Conservation (phyloP, 176 grass and related monocot genomes). For the Aegilops speltoides region DNA sequence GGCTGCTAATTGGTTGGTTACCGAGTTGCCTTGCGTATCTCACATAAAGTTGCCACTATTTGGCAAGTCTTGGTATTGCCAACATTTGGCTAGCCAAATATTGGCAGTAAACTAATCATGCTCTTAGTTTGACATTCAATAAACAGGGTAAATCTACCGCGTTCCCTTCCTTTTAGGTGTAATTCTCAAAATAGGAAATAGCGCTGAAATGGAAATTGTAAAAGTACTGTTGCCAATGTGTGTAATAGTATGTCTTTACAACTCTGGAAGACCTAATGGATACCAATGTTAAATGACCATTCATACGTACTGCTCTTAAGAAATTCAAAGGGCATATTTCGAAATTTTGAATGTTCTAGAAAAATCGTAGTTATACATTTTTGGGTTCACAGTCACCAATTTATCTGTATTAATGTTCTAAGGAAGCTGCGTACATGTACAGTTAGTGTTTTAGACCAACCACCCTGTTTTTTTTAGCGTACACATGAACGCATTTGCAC, state of each 20-base stretch:
- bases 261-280: neutral
- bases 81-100: no score
- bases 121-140: neutral
- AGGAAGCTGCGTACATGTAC: neutral
- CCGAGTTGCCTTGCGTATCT: no score
- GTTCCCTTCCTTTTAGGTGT: neutral
- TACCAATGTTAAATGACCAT: constrained; percentile 2
- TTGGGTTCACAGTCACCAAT: neutral
- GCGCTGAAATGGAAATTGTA: neutral
- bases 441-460: neutral
- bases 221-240: neutral
- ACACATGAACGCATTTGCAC: neutral
- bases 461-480: neutral
- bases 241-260: neutral
- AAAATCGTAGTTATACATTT: neutral
- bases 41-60: no score
- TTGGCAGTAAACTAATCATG: no score
- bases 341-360: neutral
- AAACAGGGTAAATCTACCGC: neutral
- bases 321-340: neutral
- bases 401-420: neutral
- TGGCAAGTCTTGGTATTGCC: no score
- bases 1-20: no score
- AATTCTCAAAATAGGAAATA: neutral
- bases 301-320: neutral